These are phyloP conservation scores for Vaccinium vitisidaea DNA, from an alignment of 148 eudicot genomes.

Conservation along the genomic window DNA sequence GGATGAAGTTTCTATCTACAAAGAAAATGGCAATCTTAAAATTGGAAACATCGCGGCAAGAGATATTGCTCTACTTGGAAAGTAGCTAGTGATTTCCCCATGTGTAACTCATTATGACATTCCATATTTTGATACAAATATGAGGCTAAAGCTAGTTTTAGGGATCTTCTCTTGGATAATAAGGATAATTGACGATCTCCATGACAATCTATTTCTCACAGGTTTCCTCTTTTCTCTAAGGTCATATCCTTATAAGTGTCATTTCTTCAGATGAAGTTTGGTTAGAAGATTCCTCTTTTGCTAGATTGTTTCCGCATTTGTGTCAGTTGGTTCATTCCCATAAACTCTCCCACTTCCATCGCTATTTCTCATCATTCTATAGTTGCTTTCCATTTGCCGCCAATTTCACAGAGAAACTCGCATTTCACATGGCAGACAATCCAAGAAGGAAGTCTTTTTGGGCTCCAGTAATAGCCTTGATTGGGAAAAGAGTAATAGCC, in stretches of 20 bases:
- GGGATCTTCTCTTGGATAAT: not conserved
- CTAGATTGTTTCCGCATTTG: not conserved
- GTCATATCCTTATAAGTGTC: not conserved
- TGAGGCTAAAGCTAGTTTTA: not conserved
- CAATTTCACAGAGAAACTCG: not conserved
- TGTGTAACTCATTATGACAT: not conserved
- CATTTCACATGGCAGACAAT: no score
- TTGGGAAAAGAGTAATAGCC: not conserved
- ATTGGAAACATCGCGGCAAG: not conserved
- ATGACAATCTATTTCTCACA: not conserved
- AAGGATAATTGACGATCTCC: not conserved
- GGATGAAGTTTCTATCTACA: not conserved
- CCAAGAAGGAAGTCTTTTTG: not conserved
- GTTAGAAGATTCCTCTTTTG: not conserved
- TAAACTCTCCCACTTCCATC: not conserved
- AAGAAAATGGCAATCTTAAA: not conserved
- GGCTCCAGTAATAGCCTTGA: not conserved
- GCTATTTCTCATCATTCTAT: not conserved
- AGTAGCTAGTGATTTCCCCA: not conserved
- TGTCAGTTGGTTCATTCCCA: not conserved
- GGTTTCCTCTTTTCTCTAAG: not conserved
- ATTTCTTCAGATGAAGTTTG: not conserved
- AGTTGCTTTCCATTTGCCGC: not conserved
- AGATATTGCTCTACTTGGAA: not conserved
- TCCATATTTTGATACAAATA: not conserved